These are phyloP conservation scores for Fibroporia radiculosa DNA, from an alignment of 768 basidiomycete species.

Conservation along the genomic window DNA sequence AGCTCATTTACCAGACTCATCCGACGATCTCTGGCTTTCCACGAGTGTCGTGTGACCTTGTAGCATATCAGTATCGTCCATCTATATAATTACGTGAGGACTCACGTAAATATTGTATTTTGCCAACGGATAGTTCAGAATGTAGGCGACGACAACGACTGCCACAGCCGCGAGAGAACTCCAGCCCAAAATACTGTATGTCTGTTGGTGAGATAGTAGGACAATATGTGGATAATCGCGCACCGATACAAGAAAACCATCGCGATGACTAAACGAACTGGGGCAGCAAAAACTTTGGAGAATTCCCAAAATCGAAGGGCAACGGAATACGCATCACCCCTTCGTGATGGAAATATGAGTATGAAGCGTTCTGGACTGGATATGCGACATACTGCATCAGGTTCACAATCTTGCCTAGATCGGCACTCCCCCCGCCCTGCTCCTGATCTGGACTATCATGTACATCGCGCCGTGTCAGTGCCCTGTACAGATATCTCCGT, in stretches of 20 bases:
- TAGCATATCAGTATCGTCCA: constrained; percentile 1
- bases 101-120: constrained; percentile 57
- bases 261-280: constrained; percentile 58
- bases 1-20: constrained; percentile 73
- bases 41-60: constrained; percentile 48
- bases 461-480: constrained; percentile 51
- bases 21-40: constrained; percentile 58
- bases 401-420: constrained; percentile 67
- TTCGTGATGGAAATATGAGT: constrained; percentile 17
- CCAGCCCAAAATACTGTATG: constrained; percentile 63
- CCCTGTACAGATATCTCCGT: constrained; percentile 12
- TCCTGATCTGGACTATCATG: too few species aligned
- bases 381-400: constrained; percentile 54
- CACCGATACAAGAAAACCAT: constrained; percentile 67
- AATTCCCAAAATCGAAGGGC: constrained; percentile 71
- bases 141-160: constrained; percentile 53
- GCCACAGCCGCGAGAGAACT: constrained; percentile 65
- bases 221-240: constrained; percentile 14
- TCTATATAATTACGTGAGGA: constrained; percentile 3
- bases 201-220: not conserved
- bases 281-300: constrained; percentile 53
- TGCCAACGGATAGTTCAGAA: constrained; percentile 61
- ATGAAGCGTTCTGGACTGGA: not conserved
- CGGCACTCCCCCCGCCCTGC: constrained; percentile 31
- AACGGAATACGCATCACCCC: constrained; percentile 65